A percentile compares a stretch with the other conserved stretches of the same genome.
phyloP scores from a whole-genome alignment of 371 early-diverging fungal species.

The Capniomyces stellatus region DNA sequence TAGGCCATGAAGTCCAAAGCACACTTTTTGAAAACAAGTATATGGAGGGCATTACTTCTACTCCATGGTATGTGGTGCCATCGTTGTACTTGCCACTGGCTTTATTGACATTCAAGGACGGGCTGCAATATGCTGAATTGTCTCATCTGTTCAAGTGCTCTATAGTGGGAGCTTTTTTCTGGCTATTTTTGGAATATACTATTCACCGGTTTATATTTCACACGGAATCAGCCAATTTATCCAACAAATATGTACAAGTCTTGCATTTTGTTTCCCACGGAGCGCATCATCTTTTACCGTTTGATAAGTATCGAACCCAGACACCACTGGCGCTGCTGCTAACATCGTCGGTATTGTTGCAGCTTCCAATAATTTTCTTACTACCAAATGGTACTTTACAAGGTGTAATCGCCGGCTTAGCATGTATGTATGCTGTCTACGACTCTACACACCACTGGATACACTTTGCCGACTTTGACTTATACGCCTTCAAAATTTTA shows the following conservation, averaged over 20 bases:
- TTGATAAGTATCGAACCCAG: slow-evolving; percentile 85
- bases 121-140: slow-evolving; percentile 13
- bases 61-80: slow-evolving; percentile 84
- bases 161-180: slow-evolving; percentile 53
- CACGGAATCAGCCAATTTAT: slow-evolving; percentile 64
- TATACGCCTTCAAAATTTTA: slow-evolving; percentile 54
- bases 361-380: slow-evolving; percentile 39
- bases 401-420: slow-evolving; percentile 51
- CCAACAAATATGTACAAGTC: slow-evolving; percentile 46
- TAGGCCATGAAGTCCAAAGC: slow-evolving; percentile 53
- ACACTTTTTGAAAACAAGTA: slow-evolving; percentile 46
- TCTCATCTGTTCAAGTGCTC: slow-evolving; percentile 27
- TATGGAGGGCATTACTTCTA: slow-evolving; percentile 60
- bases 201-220: slow-evolving; percentile 88
- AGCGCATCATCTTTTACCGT: slow-evolving; percentile 87
- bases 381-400: slow-evolving; percentile 19
- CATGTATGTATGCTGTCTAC: slow-evolving; percentile 70
- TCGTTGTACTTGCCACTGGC: slow-evolving; percentile 61
- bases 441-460: slow-evolving; percentile 85
- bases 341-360: slow-evolving; percentile 27
- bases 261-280: slow-evolving; percentile 82
- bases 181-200: slow-evolving; percentile 65
- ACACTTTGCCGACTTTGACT: slow-evolving; percentile 66
- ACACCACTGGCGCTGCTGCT: slow-evolving; percentile 75
- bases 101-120: slow-evolving; percentile 8